A percentile compares a stretch with the other conserved stretches of the same genome.
These are phyloP conservation scores for Macadamia integrifolia DNA, from an alignment of 164 flowering plant genomes.

Conservation along the genomic window DNA sequence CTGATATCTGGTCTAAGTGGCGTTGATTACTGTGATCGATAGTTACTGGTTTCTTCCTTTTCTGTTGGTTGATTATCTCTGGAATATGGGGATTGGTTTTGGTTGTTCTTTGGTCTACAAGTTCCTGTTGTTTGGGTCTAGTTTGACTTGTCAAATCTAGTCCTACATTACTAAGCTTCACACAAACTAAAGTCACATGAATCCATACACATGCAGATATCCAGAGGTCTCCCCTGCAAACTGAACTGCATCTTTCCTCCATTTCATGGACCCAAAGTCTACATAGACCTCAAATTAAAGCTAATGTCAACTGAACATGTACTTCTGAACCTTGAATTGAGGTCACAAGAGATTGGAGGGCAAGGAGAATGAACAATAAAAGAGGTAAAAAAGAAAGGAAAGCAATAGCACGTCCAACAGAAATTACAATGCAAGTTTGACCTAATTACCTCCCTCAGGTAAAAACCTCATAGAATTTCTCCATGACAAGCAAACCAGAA, in stretches of 20 bases:
- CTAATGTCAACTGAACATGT: slow-evolving; percentile 1
- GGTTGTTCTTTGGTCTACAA: too few relatives aligned
- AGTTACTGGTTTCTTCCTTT: too few relatives aligned
- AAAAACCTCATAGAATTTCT: slow-evolving; percentile 89
- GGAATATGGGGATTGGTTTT: too few relatives aligned
- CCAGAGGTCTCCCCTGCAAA: not conserved
- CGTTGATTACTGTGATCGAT: too few relatives aligned
- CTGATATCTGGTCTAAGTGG: too few relatives aligned
- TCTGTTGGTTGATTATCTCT: too few relatives aligned
- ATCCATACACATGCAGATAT: not conserved
- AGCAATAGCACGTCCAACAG: not conserved
- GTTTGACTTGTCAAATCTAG: too few relatives aligned
- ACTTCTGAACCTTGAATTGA: slow-evolving; percentile 4
- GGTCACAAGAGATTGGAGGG: not conserved
- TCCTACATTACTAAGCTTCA: too few relatives aligned
- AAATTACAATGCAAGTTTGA: not conserved
- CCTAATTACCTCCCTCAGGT: slow-evolving; percentile 36
- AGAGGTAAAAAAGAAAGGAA: slow-evolving; percentile 8
- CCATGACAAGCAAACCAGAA: slow-evolving; percentile 88
- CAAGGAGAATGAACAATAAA: not conserved
- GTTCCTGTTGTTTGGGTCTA: too few relatives aligned
- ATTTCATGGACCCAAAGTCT: not conserved
- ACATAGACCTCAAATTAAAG: slow-evolving; percentile 5
- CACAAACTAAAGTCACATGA: not conserved
- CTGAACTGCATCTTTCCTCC: slow-evolving; percentile 5